Evolutionary conservation across 2,329 filamentous ascomycete genomes (phyloP), one percentile per base, ranked within the genome.

Genomic region (Tolypocladium nubicola): DNA sequence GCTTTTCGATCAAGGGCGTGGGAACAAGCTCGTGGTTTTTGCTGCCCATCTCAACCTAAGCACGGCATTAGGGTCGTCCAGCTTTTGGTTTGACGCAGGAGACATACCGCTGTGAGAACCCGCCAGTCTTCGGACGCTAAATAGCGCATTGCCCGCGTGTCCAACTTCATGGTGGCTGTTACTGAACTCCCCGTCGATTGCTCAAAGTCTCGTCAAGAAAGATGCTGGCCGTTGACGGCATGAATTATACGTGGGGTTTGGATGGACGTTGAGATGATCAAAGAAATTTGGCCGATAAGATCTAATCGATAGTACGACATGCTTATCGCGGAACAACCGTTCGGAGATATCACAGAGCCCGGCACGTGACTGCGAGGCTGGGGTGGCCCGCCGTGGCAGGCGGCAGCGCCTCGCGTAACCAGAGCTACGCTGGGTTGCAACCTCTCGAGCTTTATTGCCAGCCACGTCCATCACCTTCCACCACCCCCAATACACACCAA

Each of bases 11-110:
- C 62, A 97, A 73, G 4, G 90, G 78, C 16, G 93, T 97, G 9
- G 94, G 94, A 2, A 99, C 93, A 58, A 99, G 82, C 75, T 99
- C 94, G 77, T 99, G 94, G 75, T 97, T 97, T 72, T 90, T 92
- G 74, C 89, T 95, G 68, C 92, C 93, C 74, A 87, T 86, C 73
- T 99, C 94, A 66, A 95, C 89, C 91, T 96, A 72, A 57, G 41
- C 13, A 30, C 41, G 7, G n/a, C 39, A 55, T 56, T 55, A 54
- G 37, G 23, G 3, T 13, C 43, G 52, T 30, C n/a, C 23, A n/a
- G 16, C 23, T 16, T 7, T 23, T 3, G 3, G 19, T 11, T 30
- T 30, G 30, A 54, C 19, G 19, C 16, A 59, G 61, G 40, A 35
- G 52, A 73, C 84, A 61, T 86, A 96, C 93, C 66, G 90, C 94